A percentile compares a stretch with the other conserved stretches of the same genome.
These are phyloP conservation scores for Hypoxylon crocopeplum DNA, from an alignment of 495 filamentous ascomycete genomes.

Conservation along the genomic window DNA sequence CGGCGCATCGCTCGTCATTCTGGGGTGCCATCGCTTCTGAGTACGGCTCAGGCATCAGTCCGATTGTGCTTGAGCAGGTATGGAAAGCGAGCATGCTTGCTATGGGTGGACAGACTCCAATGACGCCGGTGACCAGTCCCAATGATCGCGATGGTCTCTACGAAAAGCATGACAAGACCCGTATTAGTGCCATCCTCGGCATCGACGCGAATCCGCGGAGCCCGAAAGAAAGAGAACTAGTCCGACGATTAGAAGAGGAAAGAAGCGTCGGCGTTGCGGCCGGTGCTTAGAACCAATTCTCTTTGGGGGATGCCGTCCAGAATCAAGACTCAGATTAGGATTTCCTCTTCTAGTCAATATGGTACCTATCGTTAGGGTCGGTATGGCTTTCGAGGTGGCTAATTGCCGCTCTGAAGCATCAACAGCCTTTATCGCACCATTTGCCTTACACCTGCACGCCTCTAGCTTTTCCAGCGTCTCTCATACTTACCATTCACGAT, in stretches of 20 bases:
- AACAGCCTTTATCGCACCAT: neutral
- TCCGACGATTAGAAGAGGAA: conserved; percentile 58
- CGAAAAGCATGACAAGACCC: conserved; percentile 54
- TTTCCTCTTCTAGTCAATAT: neutral
- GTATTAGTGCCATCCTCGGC: conserved; percentile 61
- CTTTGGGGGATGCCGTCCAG: neutral
- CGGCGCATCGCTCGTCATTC: conserved; percentile 71
- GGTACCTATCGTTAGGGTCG: neutral
- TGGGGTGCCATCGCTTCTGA: conserved; percentile 74
- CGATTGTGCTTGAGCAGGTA: conserved; percentile 69
- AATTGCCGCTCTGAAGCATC: neutral
- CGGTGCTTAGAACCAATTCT: conserved; percentile 6
- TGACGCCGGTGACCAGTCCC: conserved; percentile 55
- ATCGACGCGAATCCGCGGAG: conserved; percentile 60
- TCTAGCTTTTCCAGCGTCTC: conserved; percentile 11
- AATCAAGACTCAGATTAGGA: neutral
- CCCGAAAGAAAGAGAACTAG: conserved; percentile 60
- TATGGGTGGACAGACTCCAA: conserved; percentile 46
- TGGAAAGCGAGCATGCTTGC: conserved; percentile 61
- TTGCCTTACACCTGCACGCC: conserved; percentile 6
- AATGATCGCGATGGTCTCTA: conserved; percentile 48
- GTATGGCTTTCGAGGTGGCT: neutral
- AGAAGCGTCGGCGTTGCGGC: conserved; percentile 24
- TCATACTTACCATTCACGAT: conserved; percentile 3
- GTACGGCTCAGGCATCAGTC: conserved; percentile 69